phyloP scores from a whole-genome alignment of 2,329 filamentous ascomycete genomes.

The Fusarium euwallaceae region DNA sequence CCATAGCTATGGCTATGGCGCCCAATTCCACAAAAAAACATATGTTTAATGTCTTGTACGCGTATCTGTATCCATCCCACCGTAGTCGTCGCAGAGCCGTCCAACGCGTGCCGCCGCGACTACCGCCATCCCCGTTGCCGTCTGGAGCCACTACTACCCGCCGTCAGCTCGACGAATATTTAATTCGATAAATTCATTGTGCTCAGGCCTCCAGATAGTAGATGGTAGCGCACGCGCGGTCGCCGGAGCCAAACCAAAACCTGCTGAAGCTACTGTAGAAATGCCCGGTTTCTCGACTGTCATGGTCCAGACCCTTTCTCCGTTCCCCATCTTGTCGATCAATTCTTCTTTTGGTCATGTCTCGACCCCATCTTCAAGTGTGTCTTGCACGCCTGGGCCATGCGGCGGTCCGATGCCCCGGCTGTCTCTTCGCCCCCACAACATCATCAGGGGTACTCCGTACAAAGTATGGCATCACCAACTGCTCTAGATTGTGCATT shows the following conservation, averaged over 20 bases:
- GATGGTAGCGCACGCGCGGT: background rate
- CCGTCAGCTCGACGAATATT: background rate
- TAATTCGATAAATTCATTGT: constrained; percentile 1
- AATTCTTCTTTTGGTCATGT: constrained; percentile 18
- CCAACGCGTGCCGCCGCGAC: constrained; percentile 5
- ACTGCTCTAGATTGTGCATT: background rate
- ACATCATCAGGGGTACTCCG: background rate
- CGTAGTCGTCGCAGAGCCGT: constrained; percentile 5
- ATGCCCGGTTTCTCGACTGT: constrained; percentile 9
- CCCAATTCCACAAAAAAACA: background rate
- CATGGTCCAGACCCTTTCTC: constrained; percentile 21
- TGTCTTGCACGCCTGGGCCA: constrained; percentile 7
- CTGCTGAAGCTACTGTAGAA: background rate
- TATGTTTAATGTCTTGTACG: constrained; percentile 18
- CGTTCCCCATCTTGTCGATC: constrained; percentile 30
- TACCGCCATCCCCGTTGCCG: constrained; percentile 1
- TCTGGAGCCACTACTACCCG: constrained; percentile 9
- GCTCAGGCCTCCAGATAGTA: background rate
- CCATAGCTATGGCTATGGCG: constrained; percentile 7
- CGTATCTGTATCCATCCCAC: constrained; percentile 13
- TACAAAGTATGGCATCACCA: background rate
- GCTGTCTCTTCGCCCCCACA: background rate
- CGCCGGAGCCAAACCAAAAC: background rate
- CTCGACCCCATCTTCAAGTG: background rate
- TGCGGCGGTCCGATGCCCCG: constrained; percentile 20